Evolutionary conservation across 2,329 filamentous ascomycete genomes (phyloP), one percentile per base, ranked within the genome.

Genomic region (Sphaerulina vaccinii): DNA sequence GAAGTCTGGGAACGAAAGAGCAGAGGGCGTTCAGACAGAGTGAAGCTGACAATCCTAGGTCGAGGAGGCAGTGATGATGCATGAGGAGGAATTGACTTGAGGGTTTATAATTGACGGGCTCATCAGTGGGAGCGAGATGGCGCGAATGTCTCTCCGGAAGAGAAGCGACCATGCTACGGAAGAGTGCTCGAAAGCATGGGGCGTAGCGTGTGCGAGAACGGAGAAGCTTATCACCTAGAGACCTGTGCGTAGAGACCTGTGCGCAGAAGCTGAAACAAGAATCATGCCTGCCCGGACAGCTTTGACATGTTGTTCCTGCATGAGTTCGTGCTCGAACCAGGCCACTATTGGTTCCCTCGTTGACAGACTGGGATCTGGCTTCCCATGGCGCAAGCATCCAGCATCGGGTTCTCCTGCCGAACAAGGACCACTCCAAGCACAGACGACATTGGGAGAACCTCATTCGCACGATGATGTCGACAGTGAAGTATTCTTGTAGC

Each of bases 1-100:
- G 92, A 2, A 93, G 90, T 65, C 70, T 97, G 68, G 89, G 90
- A 2, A 97, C 92, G 3, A 95, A 90, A 74, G 92, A 97, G 77
- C 83, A 91, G 68, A 81, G 93, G 55, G 90, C 95, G 61, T 91
- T 86, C 72, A 83, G 90, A 69, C 84, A 81, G 65, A 78, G 83
- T 43, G 90, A 96, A 70, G 90, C 92, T 4, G 75, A 82, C 58
- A 87, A 96, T 76, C 91, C 91, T 38, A 81, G 91, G 65, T 79
- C 86, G 59, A 81, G 85, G 55, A 83, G 83, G 70, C 60, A 59
- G 54, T 68, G n/a, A n/a, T n/a, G n/a, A n/a, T n/a, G n/a, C n/a
- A n/a, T n/a, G n/a, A n/a, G n/a, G n/a, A n/a, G n/a, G n/a, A n/a
- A n/a, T n/a, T n/a, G n/a, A n/a, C n/a, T n/a, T n/a, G n/a, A n/a